Conservation (phyloP, 1,284 basidiomycete species). For the Trametes pubescens region DNA sequence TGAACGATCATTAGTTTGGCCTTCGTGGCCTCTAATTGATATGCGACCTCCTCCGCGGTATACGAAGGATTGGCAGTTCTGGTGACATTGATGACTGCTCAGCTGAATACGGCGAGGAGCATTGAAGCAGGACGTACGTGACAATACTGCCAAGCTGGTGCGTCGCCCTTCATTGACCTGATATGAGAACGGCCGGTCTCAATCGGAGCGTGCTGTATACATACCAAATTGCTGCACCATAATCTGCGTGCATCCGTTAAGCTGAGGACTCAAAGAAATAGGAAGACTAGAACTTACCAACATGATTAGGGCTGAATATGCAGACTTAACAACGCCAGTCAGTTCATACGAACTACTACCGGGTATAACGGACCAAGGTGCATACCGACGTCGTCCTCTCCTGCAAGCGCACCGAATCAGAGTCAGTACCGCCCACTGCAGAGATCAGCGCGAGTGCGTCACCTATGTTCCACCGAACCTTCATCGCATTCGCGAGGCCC, state of each 20-base stretch:
- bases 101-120: background rate
- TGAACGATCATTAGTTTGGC: constrained; percentile 63
- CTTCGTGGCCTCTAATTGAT: constrained; percentile 60
- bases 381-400: constrained; percentile 30
- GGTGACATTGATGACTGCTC: constrained; percentile 9
- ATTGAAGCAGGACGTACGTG: constrained; percentile 43
- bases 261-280: background rate
- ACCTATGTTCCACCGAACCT: constrained; percentile 32
- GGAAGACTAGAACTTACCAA: constrained; percentile 32
- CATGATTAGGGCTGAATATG: constrained; percentile 45
- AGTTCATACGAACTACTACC: background rate
- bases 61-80: constrained; percentile 20
- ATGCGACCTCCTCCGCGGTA: constrained; percentile 42
- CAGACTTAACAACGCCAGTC: constrained; percentile 32
- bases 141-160: constrained; percentile 75
- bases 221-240: constrained; percentile 10
- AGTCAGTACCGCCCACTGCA: background rate
- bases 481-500: constrained; percentile 32
- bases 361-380: background rate
- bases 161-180: constrained; percentile 50
- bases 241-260: background rate
- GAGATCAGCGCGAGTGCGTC: background rate
- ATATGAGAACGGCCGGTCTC: background rate
- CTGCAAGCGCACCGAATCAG: constrained; percentile 5
- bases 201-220: background rate